Base-by-base conservation (phyloP, 2,329 filamentous ascomycete genomes). In the Fusarium bactridioides region DNA sequence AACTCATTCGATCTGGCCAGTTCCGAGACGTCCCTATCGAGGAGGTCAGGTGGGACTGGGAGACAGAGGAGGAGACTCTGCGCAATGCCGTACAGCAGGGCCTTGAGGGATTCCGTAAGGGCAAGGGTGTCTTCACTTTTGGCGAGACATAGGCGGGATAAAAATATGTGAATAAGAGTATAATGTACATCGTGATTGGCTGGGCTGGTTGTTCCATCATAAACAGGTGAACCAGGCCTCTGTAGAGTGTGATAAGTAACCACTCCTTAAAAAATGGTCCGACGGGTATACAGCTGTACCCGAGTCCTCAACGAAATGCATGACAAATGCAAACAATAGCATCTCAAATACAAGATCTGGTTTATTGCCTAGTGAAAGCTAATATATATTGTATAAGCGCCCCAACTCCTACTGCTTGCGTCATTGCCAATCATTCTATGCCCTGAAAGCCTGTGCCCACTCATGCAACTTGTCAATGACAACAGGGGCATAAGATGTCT, bases 391-490 rank as follows among this genome's bases (percentile, higher is more conserved):
- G 15, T 44, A 44, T 21, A 12, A 27, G 61, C 45, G 16, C 54
- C 62, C 19, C 40, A 48, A 69, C 67, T 57, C 61, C 55, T 19
- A 58, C n/a, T 35, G 45, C 27, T 41, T 21, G 29, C 33, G 29
- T 19, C 44, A n/a, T 38, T 40, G 29, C 37, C 25, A 23, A 59
- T 18, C 27, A 43, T 38, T 23, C 55, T 84, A 94, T n/a, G 92
- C 91, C 80, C 93, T 89, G 85, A 95, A 95, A 59, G 93, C 93
- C 84, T 99, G 96, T 69, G 97, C 93, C 84, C 97, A 91, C 76
- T 95, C 94, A 84, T 99, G 96, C 75, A 98, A 85, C 76, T 94
- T 91, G 84, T 99, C 96, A 84, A 99, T 98, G 43, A 98, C 92
- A 8, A 97, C 94, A 1, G 95, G 94, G 75, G 97, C 95, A 77